phyloP scores from a whole-genome alignment of 1,284 basidiomycete genomes.

The Tylopilus orsonianus region DNA sequence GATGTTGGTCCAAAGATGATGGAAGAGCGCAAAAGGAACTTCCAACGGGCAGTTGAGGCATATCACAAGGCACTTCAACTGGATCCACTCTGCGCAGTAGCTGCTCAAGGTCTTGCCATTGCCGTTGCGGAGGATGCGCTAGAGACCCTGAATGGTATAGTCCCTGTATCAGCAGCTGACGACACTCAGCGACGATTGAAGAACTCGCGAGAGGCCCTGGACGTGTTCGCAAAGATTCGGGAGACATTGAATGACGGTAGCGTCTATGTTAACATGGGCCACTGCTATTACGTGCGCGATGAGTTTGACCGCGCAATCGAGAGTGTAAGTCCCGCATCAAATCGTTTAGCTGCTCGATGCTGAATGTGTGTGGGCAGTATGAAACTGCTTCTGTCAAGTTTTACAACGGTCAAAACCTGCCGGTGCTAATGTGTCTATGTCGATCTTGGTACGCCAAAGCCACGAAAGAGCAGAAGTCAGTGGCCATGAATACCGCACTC shows the following conservation, averaged over 20 bases:
- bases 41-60: constrained; percentile 81
- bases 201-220: constrained; percentile 81
- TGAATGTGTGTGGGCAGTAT: constrained; percentile 55
- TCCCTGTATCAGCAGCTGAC: constrained; percentile 50
- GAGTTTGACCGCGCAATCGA: constrained; percentile 95
- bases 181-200: constrained; percentile 65
- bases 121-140: constrained; percentile 88
- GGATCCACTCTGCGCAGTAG: constrained; percentile 83
- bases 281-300: constrained; percentile 87
- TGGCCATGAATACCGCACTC: constrained; percentile 77
- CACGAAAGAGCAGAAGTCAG: constrained; percentile 80
- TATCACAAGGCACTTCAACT: constrained; percentile 86
- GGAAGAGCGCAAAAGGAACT: constrained; percentile 76
- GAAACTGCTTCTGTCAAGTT: constrained; percentile 81
- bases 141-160: constrained; percentile 57
- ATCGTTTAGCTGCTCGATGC: neutral
- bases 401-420: constrained; percentile 67
- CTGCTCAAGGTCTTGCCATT: constrained; percentile 91
- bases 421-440: constrained; percentile 68
- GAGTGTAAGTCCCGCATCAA: constrained; percentile 59
- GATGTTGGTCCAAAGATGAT: constrained; percentile 55
- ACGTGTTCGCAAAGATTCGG: constrained; percentile 84
- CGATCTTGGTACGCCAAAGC: constrained; percentile 92
- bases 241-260: constrained; percentile 84
- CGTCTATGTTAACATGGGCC: constrained; percentile 93